phyloP scores from a whole-genome alignment of 2,329 filamentous ascomycete genomes.

The Penicillium capsulatum region DNA sequence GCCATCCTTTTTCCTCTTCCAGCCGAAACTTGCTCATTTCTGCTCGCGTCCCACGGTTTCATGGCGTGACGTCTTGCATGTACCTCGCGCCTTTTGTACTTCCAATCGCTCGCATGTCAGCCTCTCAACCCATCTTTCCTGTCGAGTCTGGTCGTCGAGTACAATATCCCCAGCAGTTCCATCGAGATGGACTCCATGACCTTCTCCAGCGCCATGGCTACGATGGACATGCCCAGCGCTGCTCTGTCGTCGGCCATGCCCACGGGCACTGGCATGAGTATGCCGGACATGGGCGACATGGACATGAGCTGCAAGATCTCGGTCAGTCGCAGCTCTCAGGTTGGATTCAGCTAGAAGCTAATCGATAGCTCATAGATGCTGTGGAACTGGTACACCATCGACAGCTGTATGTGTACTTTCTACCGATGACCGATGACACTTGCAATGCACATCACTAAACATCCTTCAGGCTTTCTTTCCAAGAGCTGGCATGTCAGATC shows the following conservation, averaged over 20 bases:
- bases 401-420: conserved; percentile 17
- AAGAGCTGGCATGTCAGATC: conserved; percentile 66
- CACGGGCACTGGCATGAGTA: background rate
- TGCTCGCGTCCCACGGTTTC: background rate
- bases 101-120: background rate
- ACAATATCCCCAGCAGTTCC: background rate
- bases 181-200: conserved; percentile 1
- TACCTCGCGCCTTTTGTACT: conserved; percentile 1
- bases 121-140: background rate
- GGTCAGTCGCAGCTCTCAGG: conserved; percentile 13
- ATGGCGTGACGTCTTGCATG: background rate
- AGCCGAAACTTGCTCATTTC: conserved; percentile 8
- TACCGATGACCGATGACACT: background rate
- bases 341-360: no score
- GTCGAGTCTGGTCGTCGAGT: background rate
- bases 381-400: conserved; percentile 25
- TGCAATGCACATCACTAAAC: background rate
- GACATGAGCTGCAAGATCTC: conserved; percentile 30
- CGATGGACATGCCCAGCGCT: conserved; percentile 9
- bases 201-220: conserved; percentile 9
- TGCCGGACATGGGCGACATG: conserved; percentile 19
- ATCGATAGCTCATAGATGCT: conserved; percentile 19
- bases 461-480: conserved; percentile 60
- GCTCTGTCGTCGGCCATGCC: conserved; percentile 1
- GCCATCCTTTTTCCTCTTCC: no score